A percentile compares a stretch with the other conserved stretches of the same genome.
phyloP scores from a whole-genome alignment of 331 rosid genomes.

The Arachis monticola region DNA sequence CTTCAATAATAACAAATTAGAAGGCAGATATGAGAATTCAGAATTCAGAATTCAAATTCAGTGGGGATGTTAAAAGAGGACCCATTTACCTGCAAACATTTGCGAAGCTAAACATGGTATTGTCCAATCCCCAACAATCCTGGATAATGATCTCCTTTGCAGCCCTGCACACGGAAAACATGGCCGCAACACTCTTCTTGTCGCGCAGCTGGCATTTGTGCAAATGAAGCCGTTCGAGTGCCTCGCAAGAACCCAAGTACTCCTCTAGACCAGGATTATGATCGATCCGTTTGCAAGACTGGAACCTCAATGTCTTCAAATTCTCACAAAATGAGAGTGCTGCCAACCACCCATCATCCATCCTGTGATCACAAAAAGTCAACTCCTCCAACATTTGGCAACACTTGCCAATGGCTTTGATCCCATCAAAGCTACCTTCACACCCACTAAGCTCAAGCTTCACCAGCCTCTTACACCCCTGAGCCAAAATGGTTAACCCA shows the following conservation, averaged over 20 bases:
- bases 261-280: slow-evolving; percentile 60
- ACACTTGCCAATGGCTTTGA: slow-evolving; percentile 93
- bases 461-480: slow-evolving; percentile 84
- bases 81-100: slow-evolving; percentile 67
- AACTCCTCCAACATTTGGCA: slow-evolving; percentile 95
- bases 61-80: neutral
- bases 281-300: slow-evolving; percentile 74
- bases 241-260: slow-evolving; percentile 68
- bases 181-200: slow-evolving; percentile 58
- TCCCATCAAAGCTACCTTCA: slow-evolving; percentile 94
- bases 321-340: slow-evolving; percentile 76
- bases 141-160: slow-evolving; percentile 74
- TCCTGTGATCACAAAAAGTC: slow-evolving; percentile 78
- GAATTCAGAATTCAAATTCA: neutral
- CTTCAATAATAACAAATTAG: slow-evolving; percentile 3
- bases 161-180: slow-evolving; percentile 66
- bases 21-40: slow-evolving; percentile 3
- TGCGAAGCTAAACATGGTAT: slow-evolving; percentile 65
- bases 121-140: slow-evolving; percentile 91
- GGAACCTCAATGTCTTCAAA: slow-evolving; percentile 79
- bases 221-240: slow-evolving; percentile 78
- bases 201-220: slow-evolving; percentile 80
- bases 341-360: slow-evolving; percentile 92
- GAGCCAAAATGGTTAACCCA: slow-evolving; percentile 93
- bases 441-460: slow-evolving; percentile 93